Base-by-base conservation (phyloP, 2,329 filamentous ascomycete species). In the Aspergillus sergii region DNA sequence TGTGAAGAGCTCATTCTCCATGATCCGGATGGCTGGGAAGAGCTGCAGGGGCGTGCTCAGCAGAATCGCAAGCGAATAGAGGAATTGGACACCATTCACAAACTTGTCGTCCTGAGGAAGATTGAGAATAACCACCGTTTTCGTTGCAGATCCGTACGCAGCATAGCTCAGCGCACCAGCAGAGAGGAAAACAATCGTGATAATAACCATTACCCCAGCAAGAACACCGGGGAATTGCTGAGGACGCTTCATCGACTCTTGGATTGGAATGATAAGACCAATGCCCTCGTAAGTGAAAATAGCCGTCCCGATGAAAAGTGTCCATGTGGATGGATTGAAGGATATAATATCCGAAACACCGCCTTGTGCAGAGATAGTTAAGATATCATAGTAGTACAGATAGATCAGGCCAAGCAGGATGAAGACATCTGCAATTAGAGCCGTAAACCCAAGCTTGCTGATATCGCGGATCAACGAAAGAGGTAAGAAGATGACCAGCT, bases 221-320 rank as follows among this genome's bases (percentile, higher is more conserved):
- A 99, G 88, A 55, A 99, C 94, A 64, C 87, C 86, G 54, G 95
- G 93, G 78, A 99, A 99, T 76, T 96, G 94, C 68, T 89, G 84
- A 0, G 94, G 96, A 48, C 94, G 85, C 75, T 90, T 91, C 95
- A 99, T 99, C 26, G 94, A 96, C 73, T 96, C 94, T 79, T 99
- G 96, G 64, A 99, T 97, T 0, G 96, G 95, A 66, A 99, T 97
- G 78, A 99, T 96, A 56, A 99, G 87, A 14, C 95, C 96, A 65
- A 99, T 96, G 32, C 95, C 95, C 76, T 99, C 95, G 74, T 98
- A 99, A 0, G 95, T 98, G 81, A 99, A 99, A 76, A 99, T 98
- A 32, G 96, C 95, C 0, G 96, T 99, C 65, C 95, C 96, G 71
- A 99, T 99, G 77, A 99, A 98, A 5, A 99, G 85, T 0, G 95